phyloP scores from a whole-genome alignment of 805 yeast species.

The Torulaspora maleeae region DNA sequence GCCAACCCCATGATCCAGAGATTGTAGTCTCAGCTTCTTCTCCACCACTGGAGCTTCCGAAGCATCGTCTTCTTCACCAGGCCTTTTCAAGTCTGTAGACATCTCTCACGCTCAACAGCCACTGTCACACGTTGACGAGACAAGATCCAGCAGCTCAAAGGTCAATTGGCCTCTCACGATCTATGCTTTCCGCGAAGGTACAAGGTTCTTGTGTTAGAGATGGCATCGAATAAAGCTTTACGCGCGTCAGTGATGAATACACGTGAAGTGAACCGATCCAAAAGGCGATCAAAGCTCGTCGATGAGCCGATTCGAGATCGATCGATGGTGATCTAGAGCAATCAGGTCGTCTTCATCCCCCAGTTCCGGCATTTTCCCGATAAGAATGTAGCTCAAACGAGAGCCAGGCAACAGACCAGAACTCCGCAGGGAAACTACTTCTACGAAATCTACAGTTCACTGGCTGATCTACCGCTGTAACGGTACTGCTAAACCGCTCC shows the following conservation, averaged over 20 bases:
- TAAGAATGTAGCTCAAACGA: too few species aligned
- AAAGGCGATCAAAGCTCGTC: not conserved
- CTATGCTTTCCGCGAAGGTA: too few species aligned
- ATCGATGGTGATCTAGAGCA: not conserved
- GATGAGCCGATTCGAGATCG: not conserved
- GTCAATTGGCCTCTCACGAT: too few species aligned
- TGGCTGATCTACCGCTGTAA: too few species aligned
- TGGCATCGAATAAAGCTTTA: not conserved
- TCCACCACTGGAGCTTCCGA: slow-evolving; percentile 13
- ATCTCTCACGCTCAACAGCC: not conserved
- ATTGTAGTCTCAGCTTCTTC: slow-evolving; percentile 28
- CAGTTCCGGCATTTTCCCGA: too few species aligned
- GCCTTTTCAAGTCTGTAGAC: slow-evolving; percentile 17
- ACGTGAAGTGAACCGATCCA: not conserved
- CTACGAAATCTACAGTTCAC: too few species aligned
- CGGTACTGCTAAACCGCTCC: too few species aligned
- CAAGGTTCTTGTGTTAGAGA: not conserved
- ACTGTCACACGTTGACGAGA: too few species aligned
- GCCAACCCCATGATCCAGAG: slow-evolving; percentile 31
- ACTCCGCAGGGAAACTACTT: too few species aligned
- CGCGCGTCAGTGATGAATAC: not conserved
- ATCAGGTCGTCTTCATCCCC: too few species aligned
- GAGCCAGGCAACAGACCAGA: too few species aligned
- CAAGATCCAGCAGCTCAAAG: too few species aligned
- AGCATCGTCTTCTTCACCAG: slow-evolving; percentile 19